Percentiles rank a stretch among this genome's conserved stretches.
Evolutionary conservation across 208 protist genomes (phyloP).

Genomic region (Acanthamoeba healyi): DNA sequence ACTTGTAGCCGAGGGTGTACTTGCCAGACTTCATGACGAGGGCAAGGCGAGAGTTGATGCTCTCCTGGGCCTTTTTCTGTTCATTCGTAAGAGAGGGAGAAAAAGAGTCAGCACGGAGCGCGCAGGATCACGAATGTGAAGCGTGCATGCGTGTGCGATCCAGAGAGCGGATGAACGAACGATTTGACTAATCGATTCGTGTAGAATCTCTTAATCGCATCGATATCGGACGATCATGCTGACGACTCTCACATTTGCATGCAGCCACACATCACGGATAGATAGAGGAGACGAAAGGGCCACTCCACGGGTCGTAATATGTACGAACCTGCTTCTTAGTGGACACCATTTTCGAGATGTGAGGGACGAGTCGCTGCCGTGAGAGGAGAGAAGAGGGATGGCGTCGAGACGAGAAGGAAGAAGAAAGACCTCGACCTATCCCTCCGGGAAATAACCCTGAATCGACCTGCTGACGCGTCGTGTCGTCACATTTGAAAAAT

Average conservation of each 20-base stretch:
- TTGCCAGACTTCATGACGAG: conserved; percentile 99
- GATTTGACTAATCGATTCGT: conserved; percentile 10
- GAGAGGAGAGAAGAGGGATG: conserved; percentile 21
- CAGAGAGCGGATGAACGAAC: conserved; percentile 22
- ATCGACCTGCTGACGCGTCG: background rate
- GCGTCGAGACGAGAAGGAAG: background rate
- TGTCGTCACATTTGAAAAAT: conserved; percentile 20
- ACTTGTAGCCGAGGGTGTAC: conserved; percentile 98
- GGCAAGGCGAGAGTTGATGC: conserved; percentile 98
- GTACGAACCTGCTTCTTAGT: conserved; percentile 71
- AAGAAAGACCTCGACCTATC: background rate
- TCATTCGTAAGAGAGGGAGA: conserved; percentile 75
- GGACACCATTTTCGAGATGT: conserved; percentile 61
- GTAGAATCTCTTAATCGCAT: conserved; percentile 42
- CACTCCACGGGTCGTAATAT: conserved; percentile 19
- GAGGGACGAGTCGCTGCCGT: background rate
- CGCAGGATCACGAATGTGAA: too few relatives aligned
- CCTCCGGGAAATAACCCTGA: background rate
- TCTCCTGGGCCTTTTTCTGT: conserved; percentile 98
- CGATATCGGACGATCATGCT: background rate
- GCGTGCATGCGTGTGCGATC: too few relatives aligned
- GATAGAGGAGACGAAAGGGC: background rate
- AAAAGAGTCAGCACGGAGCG: background rate
- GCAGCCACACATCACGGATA: background rate
- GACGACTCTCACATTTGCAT: background rate